Evolutionary conservation across 805 yeast species (phyloP).

Genomic region (Blastobotrys chiropterorum): DNA sequence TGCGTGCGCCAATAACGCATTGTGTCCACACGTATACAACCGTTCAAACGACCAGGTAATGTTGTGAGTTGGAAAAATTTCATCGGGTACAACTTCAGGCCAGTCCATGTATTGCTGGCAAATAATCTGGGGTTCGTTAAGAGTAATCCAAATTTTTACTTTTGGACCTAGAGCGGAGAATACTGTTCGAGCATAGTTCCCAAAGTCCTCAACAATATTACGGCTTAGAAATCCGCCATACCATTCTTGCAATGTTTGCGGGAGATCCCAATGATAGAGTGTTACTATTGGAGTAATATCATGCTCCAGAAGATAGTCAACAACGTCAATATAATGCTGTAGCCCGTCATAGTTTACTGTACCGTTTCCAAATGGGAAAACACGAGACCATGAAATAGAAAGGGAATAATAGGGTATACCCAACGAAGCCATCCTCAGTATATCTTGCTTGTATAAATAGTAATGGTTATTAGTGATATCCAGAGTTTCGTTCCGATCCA

Average conservation of each 20-base stretch:
- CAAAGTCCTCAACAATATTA: conserved; percentile 30
- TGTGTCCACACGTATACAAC: conserved; percentile 15
- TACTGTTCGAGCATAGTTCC: conserved; percentile 30
- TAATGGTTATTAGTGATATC: conserved; percentile 31
- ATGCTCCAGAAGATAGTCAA: conserved; percentile 24
- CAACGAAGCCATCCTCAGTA: conserved; percentile 28
- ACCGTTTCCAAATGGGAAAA: conserved; percentile 29
- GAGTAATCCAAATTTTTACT: conserved; percentile 30
- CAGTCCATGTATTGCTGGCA: conserved; percentile 13
- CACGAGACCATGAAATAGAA: conserved; percentile 32
- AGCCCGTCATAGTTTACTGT: conserved; percentile 23
- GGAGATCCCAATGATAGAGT: conserved; percentile 32
- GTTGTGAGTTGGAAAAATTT: conserved; percentile 22
- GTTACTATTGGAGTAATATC: conserved; percentile 29
- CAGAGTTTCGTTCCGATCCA: conserved; percentile 17
- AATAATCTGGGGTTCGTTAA: conserved; percentile 29
- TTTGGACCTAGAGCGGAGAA: conserved; percentile 29
- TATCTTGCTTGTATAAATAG: conserved; percentile 32
- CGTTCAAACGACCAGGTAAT: not conserved
- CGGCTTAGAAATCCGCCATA: conserved; percentile 25
- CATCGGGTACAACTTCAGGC: conserved; percentile 21
- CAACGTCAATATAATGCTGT: conserved; percentile 28
- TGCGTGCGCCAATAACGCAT: conserved; percentile 24
- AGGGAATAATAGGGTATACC: conserved; percentile 31
- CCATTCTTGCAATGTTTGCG: conserved; percentile 20